Evolutionary conservation across 805 yeast genomes (phyloP).

Genomic region (Myxozyma sirexii): DNA sequence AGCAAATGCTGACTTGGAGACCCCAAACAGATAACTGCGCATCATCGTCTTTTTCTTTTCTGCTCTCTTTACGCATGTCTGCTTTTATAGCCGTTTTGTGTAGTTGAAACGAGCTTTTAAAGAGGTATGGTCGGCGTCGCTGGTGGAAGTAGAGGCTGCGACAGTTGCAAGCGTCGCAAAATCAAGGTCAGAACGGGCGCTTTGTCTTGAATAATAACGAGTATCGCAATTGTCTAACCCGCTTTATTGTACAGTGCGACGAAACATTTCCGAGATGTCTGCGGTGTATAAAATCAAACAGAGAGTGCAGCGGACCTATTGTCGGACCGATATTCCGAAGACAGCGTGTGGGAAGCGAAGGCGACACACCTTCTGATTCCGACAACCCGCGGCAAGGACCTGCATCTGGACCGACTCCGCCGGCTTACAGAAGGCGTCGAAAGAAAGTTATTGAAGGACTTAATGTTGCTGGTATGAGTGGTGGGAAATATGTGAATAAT

Average conservation of each 20-base stretch:
- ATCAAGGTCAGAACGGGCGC: constrained; percentile 16
- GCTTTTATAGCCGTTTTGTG: no score
- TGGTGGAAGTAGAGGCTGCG: constrained; percentile 33
- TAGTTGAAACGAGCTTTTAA: no score
- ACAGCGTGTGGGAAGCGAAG: constrained; percentile 6
- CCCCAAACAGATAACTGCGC: neutral
- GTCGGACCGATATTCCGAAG: constrained; percentile 10
- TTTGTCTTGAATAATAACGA: no score
- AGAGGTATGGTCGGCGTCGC: constrained; percentile 34
- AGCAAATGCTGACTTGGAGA: no score
- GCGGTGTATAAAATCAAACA: constrained; percentile 18
- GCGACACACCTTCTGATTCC: neutral
- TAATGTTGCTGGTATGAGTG: neutral
- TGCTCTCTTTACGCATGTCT: neutral
- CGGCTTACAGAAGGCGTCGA: neutral
- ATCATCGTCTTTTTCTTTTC: neutral
- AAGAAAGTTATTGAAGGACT: constrained; percentile 1
- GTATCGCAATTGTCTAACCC: no score
- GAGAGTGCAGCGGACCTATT: constrained; percentile 21
- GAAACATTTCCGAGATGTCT: constrained; percentile 24
- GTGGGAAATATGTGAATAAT: no score
- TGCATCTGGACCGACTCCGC: neutral
- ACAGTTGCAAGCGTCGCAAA: constrained; percentile 22
- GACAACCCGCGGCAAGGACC: neutral
- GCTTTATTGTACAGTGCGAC: constrained; percentile 19